Evolutionary conservation across 164 flowering plant species (phyloP).

Genomic region (Pachysandra terminalis): DNA sequence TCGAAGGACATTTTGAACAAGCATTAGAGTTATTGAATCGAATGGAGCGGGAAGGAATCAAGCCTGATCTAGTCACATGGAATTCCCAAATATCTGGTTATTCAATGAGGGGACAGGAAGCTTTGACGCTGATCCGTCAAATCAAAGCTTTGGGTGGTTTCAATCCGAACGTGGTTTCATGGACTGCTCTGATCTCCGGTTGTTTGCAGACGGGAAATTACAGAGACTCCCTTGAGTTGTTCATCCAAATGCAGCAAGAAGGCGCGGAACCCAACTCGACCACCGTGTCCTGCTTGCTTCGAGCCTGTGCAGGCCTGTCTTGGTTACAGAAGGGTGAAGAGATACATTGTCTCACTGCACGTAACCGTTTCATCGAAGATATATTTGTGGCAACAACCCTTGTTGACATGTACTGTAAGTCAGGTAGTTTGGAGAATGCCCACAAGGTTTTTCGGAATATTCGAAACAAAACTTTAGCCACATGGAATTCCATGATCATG

Average conservation of each 20-base stretch:
- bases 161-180: constrained; percentile 58
- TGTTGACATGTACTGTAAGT: constrained; percentile 58
- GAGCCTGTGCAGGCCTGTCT: constrained; percentile 54
- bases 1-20: constrained; percentile 40
- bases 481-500: constrained; percentile 71
- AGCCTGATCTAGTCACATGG: constrained; percentile 62
- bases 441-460: constrained; percentile 32
- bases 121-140: constrained; percentile 34
- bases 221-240: constrained; percentile 33
- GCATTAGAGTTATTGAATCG: constrained; percentile 29
- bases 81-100: constrained; percentile 55
- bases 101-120: constrained; percentile 49
- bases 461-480: constrained; percentile 39
- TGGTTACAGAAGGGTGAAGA: constrained; percentile 50
- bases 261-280: constrained; percentile 50
- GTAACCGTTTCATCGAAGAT: constrained; percentile 36
- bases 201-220: constrained; percentile 42
- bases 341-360: constrained; percentile 42
- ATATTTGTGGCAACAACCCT: constrained; percentile 50
- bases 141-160: constrained; percentile 44
- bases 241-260: constrained; percentile 45
- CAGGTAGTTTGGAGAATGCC: constrained; percentile 42
- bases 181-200: constrained; percentile 75
- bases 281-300: constrained; percentile 46
- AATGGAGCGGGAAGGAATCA: constrained; percentile 50